These are phyloP conservation scores for Mrakiaceae sp. DNA, from an alignment of 1,284 basidiomycete genomes.

Conservation along the genomic window DNA sequence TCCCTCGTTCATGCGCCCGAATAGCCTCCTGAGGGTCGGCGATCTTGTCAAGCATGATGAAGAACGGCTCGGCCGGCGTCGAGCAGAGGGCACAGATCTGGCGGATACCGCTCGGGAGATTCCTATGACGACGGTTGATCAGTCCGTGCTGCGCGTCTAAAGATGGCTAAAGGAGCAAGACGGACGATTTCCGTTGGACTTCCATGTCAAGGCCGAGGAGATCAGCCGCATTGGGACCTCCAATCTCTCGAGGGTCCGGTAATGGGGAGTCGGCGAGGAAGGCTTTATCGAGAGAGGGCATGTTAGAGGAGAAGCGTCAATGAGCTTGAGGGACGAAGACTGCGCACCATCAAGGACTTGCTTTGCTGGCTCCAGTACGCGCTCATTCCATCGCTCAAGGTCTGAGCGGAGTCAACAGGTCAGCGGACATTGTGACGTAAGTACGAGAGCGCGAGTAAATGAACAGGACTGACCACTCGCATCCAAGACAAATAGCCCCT, in stretches of 20 bases:
- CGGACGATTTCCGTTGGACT: neutral
- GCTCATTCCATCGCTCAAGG: conserved; percentile 8
- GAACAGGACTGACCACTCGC: conserved; percentile 5
- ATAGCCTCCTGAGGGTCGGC: neutral
- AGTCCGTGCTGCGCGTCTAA: too few species aligned
- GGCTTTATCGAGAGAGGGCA: neutral
- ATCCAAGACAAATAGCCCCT: conserved; percentile 13
- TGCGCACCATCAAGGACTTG: conserved; percentile 11
- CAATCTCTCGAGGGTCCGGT: neutral
- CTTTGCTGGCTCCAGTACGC: conserved; percentile 11
- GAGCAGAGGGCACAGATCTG: conserved; percentile 5
- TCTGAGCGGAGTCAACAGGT: neutral
- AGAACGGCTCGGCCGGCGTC: conserved; percentile 2
- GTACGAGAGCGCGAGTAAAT: neutral
- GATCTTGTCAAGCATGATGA: conserved; percentile 9
- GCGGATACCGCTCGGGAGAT: neutral
- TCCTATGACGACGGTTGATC: neutral
- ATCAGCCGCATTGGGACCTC: neutral
- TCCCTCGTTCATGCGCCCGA: conserved; percentile 1
- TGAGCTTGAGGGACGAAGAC: neutral
- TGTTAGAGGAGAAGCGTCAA: neutral
- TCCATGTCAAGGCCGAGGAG: conserved; percentile 1
- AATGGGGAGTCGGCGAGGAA: neutral
- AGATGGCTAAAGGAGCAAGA: neutral
- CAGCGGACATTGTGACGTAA: neutral